Evolutionary conservation across 352 stramenopile genomes (phyloP).

Genomic region (Globisporangium splendens): DNA sequence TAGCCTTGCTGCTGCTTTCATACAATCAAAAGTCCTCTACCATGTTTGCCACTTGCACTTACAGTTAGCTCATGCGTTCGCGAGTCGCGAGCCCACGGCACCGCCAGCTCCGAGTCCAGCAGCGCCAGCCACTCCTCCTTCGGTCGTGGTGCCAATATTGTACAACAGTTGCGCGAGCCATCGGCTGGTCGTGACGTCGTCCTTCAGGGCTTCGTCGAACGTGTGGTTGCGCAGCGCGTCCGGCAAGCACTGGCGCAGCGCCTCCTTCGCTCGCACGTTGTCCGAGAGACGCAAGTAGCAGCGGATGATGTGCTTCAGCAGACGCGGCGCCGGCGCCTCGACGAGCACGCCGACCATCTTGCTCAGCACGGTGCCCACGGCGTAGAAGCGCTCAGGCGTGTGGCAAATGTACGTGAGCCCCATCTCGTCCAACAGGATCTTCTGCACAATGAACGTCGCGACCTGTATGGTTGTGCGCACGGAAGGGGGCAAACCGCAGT

Average conservation of each 20-base stretch:
- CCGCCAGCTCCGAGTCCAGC: background rate
- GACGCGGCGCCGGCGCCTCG: slow-evolving; percentile 89
- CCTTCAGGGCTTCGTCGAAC: slow-evolving; percentile 92
- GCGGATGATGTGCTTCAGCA: slow-evolving; percentile 99
- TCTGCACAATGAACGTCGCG: slow-evolving; percentile 99
- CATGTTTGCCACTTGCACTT: background rate
- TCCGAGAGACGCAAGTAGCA: slow-evolving; percentile 96
- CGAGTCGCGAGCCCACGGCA: slow-evolving; percentile 14
- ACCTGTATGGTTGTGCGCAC: slow-evolving; percentile 64
- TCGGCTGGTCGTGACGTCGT: slow-evolving; percentile 95
- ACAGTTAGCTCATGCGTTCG: slow-evolving; percentile 11
- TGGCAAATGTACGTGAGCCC: slow-evolving; percentile 98
- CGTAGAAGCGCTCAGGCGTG: slow-evolving; percentile 93
- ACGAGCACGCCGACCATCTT: slow-evolving; percentile 97
- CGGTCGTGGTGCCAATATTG: slow-evolving; percentile 65
- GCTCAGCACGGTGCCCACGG: slow-evolving; percentile 89
- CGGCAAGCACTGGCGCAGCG: slow-evolving; percentile 95
- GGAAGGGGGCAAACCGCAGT: background rate
- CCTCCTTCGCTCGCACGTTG: slow-evolving; percentile 90
- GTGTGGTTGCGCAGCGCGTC: slow-evolving; percentile 93
- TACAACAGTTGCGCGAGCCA: slow-evolving; percentile 95
- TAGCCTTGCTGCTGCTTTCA: too few species aligned
- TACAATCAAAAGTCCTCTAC: slow-evolving; percentile 3
- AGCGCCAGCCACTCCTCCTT: slow-evolving; percentile 2
- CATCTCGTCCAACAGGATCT: slow-evolving; percentile 98